A percentile compares a stretch with the other conserved stretches of the same genome.
Conservation (phyloP, 2,329 filamentous ascomycete genomes). For the Pyrenochaeta sp. region DNA sequence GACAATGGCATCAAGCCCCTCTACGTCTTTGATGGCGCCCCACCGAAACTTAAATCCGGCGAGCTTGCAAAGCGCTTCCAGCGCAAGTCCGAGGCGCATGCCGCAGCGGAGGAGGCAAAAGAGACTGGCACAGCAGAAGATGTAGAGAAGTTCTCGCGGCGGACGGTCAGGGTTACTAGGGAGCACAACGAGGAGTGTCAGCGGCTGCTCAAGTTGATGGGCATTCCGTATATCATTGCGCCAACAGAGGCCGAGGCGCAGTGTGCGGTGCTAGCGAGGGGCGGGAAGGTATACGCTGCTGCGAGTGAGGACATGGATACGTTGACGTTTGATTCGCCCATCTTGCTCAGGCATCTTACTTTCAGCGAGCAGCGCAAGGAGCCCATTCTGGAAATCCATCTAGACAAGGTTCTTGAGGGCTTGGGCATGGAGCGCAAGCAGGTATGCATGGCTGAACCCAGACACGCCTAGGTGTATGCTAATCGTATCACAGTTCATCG, state of each 20-base stretch:
- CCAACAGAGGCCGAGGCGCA: slow-evolving; percentile 98
- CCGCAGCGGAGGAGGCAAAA: slow-evolving; percentile 92
- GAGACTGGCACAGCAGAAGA: slow-evolving; percentile 97
- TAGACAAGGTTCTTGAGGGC: slow-evolving; percentile 86
- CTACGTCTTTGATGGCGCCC: slow-evolving; percentile 97
- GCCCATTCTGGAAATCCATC: slow-evolving; percentile 92
- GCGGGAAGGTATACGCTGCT: slow-evolving; percentile 94
- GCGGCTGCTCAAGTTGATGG: slow-evolving; percentile 90
- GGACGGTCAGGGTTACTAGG: slow-evolving; percentile 92
- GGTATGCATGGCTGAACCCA: slow-evolving; percentile 57
- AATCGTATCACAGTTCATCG: slow-evolving; percentile 75
- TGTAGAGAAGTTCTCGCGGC: slow-evolving; percentile 95
- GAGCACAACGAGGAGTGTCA: slow-evolving; percentile 98
- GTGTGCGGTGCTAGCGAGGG: slow-evolving; percentile 86
- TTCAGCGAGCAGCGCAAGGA: slow-evolving; percentile 98
- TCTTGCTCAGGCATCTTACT: slow-evolving; percentile 89
- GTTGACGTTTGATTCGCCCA: slow-evolving; percentile 90
- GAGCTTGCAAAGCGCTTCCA: slow-evolving; percentile 96
- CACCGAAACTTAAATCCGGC: slow-evolving; percentile 96
- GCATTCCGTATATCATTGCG: slow-evolving; percentile 91
- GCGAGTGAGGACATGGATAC: slow-evolving; percentile 99
- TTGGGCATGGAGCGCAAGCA: slow-evolving; percentile 87
- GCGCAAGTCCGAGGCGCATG: slow-evolving; percentile 90
- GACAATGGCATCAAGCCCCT: slow-evolving; percentile 99
- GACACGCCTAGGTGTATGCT: slow-evolving; percentile 9